Evolutionary conservation across 441 rosid species (phyloP).

Genomic region (Populus hybrid): DNA sequence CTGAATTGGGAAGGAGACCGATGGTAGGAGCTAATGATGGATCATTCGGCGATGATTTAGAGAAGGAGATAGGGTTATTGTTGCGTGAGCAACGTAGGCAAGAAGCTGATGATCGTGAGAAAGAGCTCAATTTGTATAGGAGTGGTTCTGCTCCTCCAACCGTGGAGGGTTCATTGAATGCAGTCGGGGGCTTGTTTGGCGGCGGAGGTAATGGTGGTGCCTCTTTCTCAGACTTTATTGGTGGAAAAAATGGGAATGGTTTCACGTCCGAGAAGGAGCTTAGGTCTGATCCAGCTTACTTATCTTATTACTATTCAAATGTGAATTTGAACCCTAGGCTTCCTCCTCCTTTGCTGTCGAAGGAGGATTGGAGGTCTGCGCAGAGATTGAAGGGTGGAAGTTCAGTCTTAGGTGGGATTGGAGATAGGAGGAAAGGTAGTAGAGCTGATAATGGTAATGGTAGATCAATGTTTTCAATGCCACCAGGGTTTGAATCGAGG

Average conservation of each 20-base stretch:
- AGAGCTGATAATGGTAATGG: slow-evolving; percentile 42
- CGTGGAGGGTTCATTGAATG: slow-evolving; percentile 77
- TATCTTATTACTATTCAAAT: slow-evolving; percentile 72
- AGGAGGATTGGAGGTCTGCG: slow-evolving; percentile 82
- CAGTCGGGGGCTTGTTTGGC: slow-evolving; percentile 70
- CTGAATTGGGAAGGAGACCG: slow-evolving; percentile 68
- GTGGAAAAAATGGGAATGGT: slow-evolving; percentile 43
- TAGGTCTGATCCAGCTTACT: slow-evolving; percentile 90
- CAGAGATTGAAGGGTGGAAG: slow-evolving; percentile 77
- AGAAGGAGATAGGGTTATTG: slow-evolving; percentile 66
- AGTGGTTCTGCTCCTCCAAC: slow-evolving; percentile 99
- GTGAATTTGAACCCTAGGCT: slow-evolving; percentile 92
- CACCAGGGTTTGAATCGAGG: slow-evolving; percentile 82
- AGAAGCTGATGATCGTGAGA: slow-evolving; percentile 65
- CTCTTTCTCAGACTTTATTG: slow-evolving; percentile 45
- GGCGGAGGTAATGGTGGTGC: slow-evolving; percentile 36
- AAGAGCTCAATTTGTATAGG: slow-evolving; percentile 78
- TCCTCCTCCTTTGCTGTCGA: slow-evolving; percentile 91
- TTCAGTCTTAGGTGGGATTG: slow-evolving; percentile 61
- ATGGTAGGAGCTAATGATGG: slow-evolving; percentile 69
- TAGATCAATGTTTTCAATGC: slow-evolving; percentile 67
- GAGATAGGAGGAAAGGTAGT: slow-evolving; percentile 69
- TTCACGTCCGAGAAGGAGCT: slow-evolving; percentile 61
- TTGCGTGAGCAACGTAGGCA: slow-evolving; percentile 67
- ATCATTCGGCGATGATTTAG: slow-evolving; percentile 70